phyloP scores from a whole-genome alignment of 345 rosid genomes.

The Boechera stricta region DNA sequence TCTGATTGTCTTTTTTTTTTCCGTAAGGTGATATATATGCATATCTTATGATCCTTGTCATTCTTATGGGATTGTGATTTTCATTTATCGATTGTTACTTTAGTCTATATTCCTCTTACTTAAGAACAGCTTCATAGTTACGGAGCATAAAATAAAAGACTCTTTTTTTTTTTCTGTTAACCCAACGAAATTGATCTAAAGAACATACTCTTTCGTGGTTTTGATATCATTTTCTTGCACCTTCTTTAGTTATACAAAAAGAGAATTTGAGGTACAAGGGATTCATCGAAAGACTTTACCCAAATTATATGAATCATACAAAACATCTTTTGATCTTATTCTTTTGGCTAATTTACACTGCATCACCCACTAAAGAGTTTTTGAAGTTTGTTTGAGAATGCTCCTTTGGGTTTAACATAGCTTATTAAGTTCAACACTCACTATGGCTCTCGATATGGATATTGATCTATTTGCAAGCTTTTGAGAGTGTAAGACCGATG shows the following conservation, averaged over 20 bases:
- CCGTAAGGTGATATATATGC: neutral
- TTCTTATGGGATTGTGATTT: neutral
- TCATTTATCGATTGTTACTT: neutral
- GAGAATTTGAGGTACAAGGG: neutral
- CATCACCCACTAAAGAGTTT: neutral
- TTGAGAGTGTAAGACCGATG: neutral
- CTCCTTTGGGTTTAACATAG: neutral
- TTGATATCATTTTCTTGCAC: too few species aligned
- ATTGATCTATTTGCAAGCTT: neutral
- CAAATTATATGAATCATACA: neutral
- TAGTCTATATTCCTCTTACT: neutral
- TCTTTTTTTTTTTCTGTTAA: neutral
- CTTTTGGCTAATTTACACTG: neutral
- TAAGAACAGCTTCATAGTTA: neutral
- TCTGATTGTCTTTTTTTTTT: neutral
- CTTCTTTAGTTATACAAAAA: too few species aligned
- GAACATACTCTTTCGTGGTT: neutral
- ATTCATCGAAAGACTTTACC: neutral
- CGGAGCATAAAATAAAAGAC: slow-evolving; percentile 12
- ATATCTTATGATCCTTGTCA: slow-evolving; percentile 11
- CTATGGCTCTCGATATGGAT: neutral
- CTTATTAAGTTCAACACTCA: neutral
- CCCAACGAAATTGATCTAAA: neutral
- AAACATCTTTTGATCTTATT: too few species aligned
- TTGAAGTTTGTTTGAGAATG: neutral